A percentile compares a stretch with the other conserved stretches of the same genome.
These are phyloP conservation scores for Geranium incanum DNA, from an alignment of 441 rosid genomes.

Conservation along the genomic window DNA sequence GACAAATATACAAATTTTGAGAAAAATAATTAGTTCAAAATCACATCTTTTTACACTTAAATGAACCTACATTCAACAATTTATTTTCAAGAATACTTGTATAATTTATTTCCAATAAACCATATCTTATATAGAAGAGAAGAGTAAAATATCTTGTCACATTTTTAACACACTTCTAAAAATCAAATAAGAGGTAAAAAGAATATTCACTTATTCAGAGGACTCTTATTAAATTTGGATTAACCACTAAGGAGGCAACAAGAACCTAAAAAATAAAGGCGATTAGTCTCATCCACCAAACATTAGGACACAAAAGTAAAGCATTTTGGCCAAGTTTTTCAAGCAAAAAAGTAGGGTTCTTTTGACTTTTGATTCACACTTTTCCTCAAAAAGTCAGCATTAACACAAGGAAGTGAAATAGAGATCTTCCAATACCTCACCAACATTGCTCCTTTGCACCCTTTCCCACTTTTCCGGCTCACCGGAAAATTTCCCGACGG, in stretches of 20 bases:
- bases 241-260: background rate
- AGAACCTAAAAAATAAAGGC: background rate
- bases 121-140: no score
- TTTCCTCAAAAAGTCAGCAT: background rate
- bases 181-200: background rate
- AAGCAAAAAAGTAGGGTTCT: background rate
- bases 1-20: no score
- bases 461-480: background rate
- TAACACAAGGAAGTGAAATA: background rate
- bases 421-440: background rate
- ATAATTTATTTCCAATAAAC: no score
- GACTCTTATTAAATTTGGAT: background rate
- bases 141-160: no score
- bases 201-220: no score
- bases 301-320: background rate
- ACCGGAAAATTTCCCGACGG: background rate
- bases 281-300: background rate
- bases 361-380: constrained; percentile 5
- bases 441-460: background rate
- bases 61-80: no score
- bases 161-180: no score
- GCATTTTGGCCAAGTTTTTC: background rate
- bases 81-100: no score
- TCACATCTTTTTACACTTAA: no score
- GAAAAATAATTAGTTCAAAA: no score